Percentiles rank a stretch among this genome's conserved stretches.
These are phyloP conservation scores for Leccinum subgranulosum DNA, from an alignment of 768 basidiomycete genomes.

Conservation along the genomic window DNA sequence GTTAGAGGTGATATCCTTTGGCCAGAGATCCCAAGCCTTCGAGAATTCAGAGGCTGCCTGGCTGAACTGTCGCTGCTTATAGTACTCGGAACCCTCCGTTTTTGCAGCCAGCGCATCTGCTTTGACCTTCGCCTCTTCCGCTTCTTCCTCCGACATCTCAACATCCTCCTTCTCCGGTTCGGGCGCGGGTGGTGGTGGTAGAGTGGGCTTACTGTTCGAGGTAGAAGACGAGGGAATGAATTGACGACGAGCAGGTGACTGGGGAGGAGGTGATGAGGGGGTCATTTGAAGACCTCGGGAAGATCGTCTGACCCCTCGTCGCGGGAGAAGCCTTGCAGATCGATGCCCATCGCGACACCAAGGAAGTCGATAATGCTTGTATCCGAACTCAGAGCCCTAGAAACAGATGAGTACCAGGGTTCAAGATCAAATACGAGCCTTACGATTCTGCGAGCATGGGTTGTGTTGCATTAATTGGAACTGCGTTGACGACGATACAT, in stretches of 20 bases:
- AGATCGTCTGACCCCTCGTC: constrained; percentile 82
- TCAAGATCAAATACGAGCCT: constrained; percentile 11
- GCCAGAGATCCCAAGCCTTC: constrained; percentile 90
- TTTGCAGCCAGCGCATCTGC: constrained; percentile 79
- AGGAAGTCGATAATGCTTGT: constrained; percentile 93
- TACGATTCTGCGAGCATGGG: constrained; percentile 57
- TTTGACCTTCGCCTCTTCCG: constrained; percentile 70
- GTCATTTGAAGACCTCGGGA: constrained; percentile 48
- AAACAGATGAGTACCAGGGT: constrained; percentile 7
- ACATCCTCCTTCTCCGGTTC: constrained; percentile 47
- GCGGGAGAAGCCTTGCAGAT: constrained; percentile 82
- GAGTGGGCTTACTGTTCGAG: constrained; percentile 35
- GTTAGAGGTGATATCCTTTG: constrained; percentile 74
- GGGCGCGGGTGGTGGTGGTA: constrained; percentile 39
- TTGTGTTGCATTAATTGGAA: constrained; percentile 66
- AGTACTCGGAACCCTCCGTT: constrained; percentile 71
- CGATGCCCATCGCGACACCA: constrained; percentile 90
- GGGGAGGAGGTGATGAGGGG: constrained; percentile 10
- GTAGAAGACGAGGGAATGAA: constrained; percentile 40
- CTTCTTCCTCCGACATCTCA: constrained; percentile 63
- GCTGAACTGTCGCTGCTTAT: constrained; percentile 83
- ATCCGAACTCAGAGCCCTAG: constrained; percentile 60
- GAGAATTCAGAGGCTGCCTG: constrained; percentile 75
- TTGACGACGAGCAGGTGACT: constrained; percentile 27
- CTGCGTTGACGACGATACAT: constrained; percentile 31